Conservation (phyloP, 345 rosid genomes). For the Eucalyptus cloeziana region DNA sequence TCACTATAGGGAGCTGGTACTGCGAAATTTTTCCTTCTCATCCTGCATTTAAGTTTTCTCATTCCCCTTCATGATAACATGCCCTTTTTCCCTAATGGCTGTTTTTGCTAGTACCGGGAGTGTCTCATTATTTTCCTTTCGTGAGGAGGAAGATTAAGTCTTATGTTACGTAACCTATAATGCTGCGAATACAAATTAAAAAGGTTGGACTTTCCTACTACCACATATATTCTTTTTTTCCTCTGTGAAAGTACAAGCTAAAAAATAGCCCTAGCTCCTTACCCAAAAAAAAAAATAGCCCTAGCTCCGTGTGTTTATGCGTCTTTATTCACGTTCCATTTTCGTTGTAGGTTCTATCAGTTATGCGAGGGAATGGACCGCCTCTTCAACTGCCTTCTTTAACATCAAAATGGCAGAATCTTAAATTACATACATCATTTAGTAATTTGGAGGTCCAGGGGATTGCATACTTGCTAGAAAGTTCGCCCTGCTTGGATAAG, state of each 20-base stretch:
- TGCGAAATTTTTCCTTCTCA: neutral
- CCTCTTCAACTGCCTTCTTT: neutral
- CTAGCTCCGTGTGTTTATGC: neutral
- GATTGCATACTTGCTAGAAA: neutral
- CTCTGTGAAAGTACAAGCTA: neutral
- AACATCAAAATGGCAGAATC: neutral
- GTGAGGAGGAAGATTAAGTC: neutral
- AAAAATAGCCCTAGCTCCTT: no score
- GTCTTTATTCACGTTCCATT: neutral
- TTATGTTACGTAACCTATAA: neutral
- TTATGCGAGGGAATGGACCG: neutral
- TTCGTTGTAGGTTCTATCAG: neutral
- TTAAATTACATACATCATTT: neutral
- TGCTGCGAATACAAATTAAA: neutral
- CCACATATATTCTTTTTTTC: neutral
- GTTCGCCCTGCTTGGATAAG: neutral
- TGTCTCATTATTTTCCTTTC: accelerated
- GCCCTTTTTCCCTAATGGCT: neutral
- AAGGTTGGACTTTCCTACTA: neutral
- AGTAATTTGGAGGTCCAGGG: neutral
- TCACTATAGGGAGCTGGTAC: no score
- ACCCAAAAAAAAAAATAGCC: no score
- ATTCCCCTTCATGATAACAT: neutral
- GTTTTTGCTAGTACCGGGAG: accelerated
- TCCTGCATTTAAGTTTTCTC: neutral